Evolutionary conservation across 257 asterid species (phyloP).

Genomic region (Nicotiana paniculata): DNA sequence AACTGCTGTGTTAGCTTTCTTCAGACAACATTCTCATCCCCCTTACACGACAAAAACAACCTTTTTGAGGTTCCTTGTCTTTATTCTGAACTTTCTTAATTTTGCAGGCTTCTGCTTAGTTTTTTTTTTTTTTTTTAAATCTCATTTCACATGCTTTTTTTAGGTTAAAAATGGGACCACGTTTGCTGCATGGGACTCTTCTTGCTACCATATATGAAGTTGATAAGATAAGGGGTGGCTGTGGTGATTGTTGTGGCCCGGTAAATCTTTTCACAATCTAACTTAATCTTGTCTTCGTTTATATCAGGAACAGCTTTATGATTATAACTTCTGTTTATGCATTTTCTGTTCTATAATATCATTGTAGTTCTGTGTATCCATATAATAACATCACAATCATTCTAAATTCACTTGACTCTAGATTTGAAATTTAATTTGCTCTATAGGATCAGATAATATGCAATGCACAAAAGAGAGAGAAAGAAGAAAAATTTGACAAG

Average conservation of each 20-base stretch:
- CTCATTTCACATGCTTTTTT: neutral
- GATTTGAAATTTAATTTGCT: neutral
- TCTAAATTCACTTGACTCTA: neutral
- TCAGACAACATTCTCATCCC: neutral
- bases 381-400: neutral
- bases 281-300: too few species aligned
- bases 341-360: neutral
- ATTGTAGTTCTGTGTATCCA: neutral
- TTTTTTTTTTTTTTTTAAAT: neutral
- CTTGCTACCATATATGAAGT: conserved; percentile 54
- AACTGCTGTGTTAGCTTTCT: neutral
- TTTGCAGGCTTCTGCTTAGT: neutral
- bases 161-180: conserved; percentile 32
- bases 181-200: conserved; percentile 75
- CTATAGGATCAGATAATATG: neutral
- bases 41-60: neutral
- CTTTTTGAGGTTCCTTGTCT: neutral
- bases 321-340: neutral
- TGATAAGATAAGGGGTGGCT: conserved; percentile 40
- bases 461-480: neutral
- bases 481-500: neutral
- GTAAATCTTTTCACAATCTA: conserved; percentile 19
- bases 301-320: too few species aligned
- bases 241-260: conserved; percentile 37
- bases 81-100: neutral